These are phyloP conservation scores for Firmiana major DNA, from an alignment of 345 rosid genomes.

Conservation along the genomic window DNA sequence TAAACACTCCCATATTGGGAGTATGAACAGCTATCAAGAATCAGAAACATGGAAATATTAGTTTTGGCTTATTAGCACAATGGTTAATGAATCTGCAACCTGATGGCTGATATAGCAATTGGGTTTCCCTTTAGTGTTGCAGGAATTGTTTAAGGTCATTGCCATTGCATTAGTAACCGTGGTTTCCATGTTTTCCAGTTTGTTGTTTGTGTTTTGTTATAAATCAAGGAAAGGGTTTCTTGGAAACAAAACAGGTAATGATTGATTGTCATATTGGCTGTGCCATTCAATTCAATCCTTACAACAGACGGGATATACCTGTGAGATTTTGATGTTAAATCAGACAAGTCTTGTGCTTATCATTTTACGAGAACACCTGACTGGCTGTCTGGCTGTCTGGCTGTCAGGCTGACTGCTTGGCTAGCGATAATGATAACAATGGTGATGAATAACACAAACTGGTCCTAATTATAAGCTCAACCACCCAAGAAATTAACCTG, in stretches of 20 bases:
- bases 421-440: too few species aligned
- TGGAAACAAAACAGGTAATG: not conserved
- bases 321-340: not conserved
- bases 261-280: not conserved
- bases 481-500: too few species aligned
- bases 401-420: too few species aligned
- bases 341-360: not conserved
- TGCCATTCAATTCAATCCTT: not conserved
- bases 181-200: too few species aligned
- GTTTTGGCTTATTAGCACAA: not conserved
- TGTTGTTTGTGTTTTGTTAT: not conserved
- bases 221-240: not conserved
- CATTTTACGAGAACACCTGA: too few species aligned
- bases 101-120: not conserved
- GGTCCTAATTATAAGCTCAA: too few species aligned
- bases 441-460: too few species aligned
- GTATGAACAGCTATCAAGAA: constrained; percentile 8
- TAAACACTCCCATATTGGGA: constrained; percentile 13
- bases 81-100: not conserved
- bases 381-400: too few species aligned
- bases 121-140: not conserved
- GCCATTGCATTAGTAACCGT: not conserved
- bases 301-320: too few species aligned
- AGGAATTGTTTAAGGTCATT: not conserved
- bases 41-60: not conserved